phyloP scores from a whole-genome alignment of 2,329 filamentous ascomycete genomes.

The Aspergillus terreus region DNA sequence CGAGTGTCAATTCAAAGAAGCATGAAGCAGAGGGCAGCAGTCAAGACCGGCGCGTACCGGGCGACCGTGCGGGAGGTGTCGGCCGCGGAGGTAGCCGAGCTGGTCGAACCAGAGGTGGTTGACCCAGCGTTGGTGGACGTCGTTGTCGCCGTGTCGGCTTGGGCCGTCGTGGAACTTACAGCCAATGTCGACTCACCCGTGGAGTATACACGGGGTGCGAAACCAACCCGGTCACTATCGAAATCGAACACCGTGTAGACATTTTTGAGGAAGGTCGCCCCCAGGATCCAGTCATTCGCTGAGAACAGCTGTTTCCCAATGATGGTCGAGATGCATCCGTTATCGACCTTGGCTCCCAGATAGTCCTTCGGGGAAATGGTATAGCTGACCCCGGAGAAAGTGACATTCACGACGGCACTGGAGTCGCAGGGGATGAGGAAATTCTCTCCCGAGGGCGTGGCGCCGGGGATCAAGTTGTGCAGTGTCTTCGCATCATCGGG shows the following conservation, averaged over 20 bases:
- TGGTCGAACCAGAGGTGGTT: no score
- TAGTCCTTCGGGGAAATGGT: slow-evolving; percentile 69
- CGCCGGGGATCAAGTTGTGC: slow-evolving; percentile 64
- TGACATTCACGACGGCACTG: slow-evolving; percentile 57
- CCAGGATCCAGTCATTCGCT: slow-evolving; percentile 68
- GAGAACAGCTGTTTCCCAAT: slow-evolving; percentile 67
- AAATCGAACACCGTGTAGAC: slow-evolving; percentile 83
- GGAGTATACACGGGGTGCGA: slow-evolving; percentile 20
- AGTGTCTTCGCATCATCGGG: slow-evolving; percentile 62
- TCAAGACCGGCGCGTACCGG: neutral
- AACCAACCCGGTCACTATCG: slow-evolving; percentile 49
- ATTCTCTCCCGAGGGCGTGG: slow-evolving; percentile 54
- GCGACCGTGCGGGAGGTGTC: no score
- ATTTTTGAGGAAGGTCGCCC: slow-evolving; percentile 84
- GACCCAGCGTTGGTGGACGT: neutral
- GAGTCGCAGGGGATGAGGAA: slow-evolving; percentile 73
- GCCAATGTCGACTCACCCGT: slow-evolving; percentile 11
- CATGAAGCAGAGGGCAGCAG: neutral
- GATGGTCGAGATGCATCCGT: slow-evolving; percentile 63
- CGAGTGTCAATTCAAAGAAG: neutral
- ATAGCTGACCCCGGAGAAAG: slow-evolving; percentile 66
- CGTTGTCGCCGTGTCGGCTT: neutral
- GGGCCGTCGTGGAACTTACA: slow-evolving; percentile 10
- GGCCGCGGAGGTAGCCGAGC: no score
- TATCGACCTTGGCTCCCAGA: slow-evolving; percentile 43